A percentile compares a stretch with the other conserved stretches of the same genome.
phyloP scores from a whole-genome alignment of 2,329 filamentous ascomycete species.

The Calonectria leucothoes region DNA sequence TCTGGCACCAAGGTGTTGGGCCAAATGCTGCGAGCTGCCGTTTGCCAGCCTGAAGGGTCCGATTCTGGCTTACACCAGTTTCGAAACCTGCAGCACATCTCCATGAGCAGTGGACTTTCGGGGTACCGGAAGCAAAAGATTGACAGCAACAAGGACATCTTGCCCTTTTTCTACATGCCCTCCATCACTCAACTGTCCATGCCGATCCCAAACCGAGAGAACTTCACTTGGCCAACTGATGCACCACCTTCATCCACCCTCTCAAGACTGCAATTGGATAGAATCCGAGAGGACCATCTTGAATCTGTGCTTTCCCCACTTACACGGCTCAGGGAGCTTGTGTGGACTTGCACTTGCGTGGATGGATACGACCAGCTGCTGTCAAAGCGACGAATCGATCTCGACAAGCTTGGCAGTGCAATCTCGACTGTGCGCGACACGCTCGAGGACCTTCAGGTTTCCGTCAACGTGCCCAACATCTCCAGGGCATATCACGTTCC shows the following conservation, averaged over 20 bases:
- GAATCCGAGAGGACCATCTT: not conserved
- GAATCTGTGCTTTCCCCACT: not conserved
- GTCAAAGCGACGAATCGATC: not conserved
- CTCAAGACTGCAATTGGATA: not conserved
- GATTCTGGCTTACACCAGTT: slow-evolving; percentile 1
- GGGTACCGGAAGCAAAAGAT: slow-evolving; percentile 10
- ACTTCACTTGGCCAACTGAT: not conserved
- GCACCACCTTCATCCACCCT: not conserved
- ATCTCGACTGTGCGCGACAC: not conserved
- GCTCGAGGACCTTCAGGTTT: not conserved
- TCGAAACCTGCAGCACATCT: slow-evolving; percentile 1
- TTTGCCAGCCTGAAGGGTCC: not conserved
- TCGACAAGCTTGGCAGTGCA: not conserved
- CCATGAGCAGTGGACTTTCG: slow-evolving; percentile 3
- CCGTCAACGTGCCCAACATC: not conserved
- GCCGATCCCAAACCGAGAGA: not conserved
- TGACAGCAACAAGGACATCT: slow-evolving; percentile 3
- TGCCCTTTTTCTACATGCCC: slow-evolving; percentile 9
- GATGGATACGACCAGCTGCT: not conserved
- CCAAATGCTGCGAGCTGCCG: slow-evolving; percentile 7
- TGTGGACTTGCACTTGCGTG: not conserved
- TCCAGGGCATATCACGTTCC: not conserved
- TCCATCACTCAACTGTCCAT: not conserved
- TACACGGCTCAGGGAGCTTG: not conserved
- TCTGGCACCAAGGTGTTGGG: slow-evolving; percentile 9